phyloP scores from a whole-genome alignment of 495 filamentous ascomycete genomes.

The Lindgomyces ingoldianus region DNA sequence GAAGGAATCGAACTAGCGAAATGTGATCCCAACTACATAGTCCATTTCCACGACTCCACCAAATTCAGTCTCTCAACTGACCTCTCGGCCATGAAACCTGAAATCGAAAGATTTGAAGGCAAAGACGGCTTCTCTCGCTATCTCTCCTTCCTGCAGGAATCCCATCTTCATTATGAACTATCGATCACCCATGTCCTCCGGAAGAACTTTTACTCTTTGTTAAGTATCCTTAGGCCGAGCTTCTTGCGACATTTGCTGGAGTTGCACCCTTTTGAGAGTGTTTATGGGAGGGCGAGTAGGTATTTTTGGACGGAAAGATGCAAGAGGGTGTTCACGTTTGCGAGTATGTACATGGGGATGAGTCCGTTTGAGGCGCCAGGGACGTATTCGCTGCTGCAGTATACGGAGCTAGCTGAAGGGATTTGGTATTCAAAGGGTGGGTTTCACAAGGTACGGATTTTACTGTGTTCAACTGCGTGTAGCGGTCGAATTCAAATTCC shows the following conservation, averaged over 20 bases:
- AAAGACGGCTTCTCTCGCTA: conserved; percentile 64
- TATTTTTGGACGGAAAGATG: conserved; percentile 69
- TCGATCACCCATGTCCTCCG: conserved; percentile 61
- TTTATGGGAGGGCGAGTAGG: conserved; percentile 58
- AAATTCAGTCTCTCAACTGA: conserved; percentile 61
- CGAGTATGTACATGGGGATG: conserved; percentile 80
- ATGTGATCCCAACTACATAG: conserved; percentile 70
- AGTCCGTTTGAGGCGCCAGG: conserved; percentile 70
- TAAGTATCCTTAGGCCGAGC: conserved; percentile 53
- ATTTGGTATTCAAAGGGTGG: conserved; percentile 74
- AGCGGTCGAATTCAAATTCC: too few relatives aligned
- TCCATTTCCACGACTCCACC: conserved; percentile 66
- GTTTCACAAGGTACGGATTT: conserved; percentile 56
- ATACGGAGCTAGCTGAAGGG: conserved; percentile 70
- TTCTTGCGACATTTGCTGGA: conserved; percentile 56
- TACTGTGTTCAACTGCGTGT: too few relatives aligned
- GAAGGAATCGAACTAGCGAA: conserved; percentile 64
- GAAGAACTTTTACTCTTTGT: conserved; percentile 60
- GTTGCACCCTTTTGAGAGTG: conserved; percentile 66
- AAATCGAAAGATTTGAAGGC: conserved; percentile 67
- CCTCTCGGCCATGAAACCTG: conserved; percentile 62
- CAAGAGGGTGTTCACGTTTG: conserved; percentile 68
- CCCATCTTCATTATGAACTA: conserved; percentile 65
- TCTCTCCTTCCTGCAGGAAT: conserved; percentile 61
- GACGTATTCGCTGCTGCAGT: conserved; percentile 71